Conservation (phyloP, 495 filamentous ascomycete species). For the Sordaria brevicollis region DNA sequence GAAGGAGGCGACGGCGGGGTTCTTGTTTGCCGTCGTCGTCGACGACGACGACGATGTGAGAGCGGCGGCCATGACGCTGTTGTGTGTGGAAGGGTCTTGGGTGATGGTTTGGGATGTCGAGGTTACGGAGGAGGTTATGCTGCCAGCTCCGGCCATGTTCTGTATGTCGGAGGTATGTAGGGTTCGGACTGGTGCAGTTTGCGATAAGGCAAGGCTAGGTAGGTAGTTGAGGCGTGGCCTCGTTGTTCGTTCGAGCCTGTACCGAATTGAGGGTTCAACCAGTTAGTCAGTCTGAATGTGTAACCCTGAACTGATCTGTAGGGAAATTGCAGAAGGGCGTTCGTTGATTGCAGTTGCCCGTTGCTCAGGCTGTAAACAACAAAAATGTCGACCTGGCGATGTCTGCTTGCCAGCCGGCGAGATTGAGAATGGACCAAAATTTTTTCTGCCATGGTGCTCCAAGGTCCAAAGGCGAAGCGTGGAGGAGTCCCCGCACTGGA, state of each 20-base stretch:
- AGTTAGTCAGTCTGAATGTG: too few species aligned
- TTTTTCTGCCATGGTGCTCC: neutral
- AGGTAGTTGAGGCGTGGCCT: neutral
- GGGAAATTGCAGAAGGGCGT: neutral
- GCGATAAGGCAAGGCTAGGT: neutral
- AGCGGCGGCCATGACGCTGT: conserved; percentile 25
- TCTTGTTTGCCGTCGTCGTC: conserved; percentile 15
- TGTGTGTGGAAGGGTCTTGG: conserved; percentile 26
- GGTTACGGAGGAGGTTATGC: conserved; percentile 42
- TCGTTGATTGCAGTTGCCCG: neutral
- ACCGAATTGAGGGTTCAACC: neutral
- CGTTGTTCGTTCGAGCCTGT: neutral
- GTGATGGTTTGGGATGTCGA: conserved; percentile 47
- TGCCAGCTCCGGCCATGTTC: conserved; percentile 37
- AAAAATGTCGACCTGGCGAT: neutral
- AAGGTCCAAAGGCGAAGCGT: neutral
- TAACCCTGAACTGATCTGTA: neutral
- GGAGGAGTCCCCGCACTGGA: neutral
- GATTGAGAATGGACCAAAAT: neutral
- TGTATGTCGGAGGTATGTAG: neutral
- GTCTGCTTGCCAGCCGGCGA: neutral
- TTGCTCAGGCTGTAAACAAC: neutral
- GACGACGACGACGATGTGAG: conserved; percentile 11
- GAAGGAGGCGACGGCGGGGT: conserved; percentile 31
- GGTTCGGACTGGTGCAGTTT: neutral